Percentiles rank a stretch among this genome's conserved stretches.
Conservation (phyloP, 2,329 filamentous ascomycete genomes). For the Monosporascus ibericus region DNA sequence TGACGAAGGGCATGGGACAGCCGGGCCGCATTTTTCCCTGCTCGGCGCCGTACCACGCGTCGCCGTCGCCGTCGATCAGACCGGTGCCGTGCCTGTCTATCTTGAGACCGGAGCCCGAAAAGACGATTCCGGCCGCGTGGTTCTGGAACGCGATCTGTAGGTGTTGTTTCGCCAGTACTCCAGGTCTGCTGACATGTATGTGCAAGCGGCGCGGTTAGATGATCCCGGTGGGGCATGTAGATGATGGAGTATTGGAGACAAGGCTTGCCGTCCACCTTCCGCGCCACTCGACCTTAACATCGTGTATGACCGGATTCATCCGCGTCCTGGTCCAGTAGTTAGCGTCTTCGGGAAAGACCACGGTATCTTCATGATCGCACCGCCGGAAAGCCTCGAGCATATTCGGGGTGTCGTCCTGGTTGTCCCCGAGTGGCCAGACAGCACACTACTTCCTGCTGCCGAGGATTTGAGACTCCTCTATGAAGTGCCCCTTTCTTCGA, state of each 20-base stretch:
- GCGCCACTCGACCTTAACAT: conserved; percentile 46
- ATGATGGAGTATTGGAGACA: too few relatives aligned
- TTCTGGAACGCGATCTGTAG: conserved; percentile 50
- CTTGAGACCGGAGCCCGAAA: conserved; percentile 42
- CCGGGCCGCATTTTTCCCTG: conserved; percentile 38
- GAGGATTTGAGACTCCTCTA: too few relatives aligned
- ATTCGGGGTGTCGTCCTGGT: conserved; percentile 18
- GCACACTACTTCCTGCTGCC: conserved; percentile 9
- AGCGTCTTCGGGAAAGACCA: conserved; percentile 44
- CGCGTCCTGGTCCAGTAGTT: conserved; percentile 44
- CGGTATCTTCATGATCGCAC: conserved; percentile 25
- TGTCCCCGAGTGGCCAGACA: conserved; percentile 11
- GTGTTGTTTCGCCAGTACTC: conserved; percentile 48
- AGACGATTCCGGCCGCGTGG: conserved; percentile 45
- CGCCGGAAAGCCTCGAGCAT: conserved; percentile 19
- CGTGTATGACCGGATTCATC: conserved; percentile 41
- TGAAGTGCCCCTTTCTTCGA: too few relatives aligned
- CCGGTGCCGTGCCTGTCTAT: conserved; percentile 47
- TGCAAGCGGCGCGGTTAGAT: too few relatives aligned
- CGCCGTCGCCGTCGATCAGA: conserved; percentile 48
- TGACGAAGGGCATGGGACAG: conserved; percentile 51
- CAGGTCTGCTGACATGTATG: conserved; percentile 38
- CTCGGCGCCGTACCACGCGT: conserved; percentile 48
- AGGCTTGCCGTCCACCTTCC: conserved; percentile 38
- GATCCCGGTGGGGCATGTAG: too few relatives aligned